phyloP scores from a whole-genome alignment of 2,329 filamentous ascomycete species.

The Fusarium newnesense region DNA sequence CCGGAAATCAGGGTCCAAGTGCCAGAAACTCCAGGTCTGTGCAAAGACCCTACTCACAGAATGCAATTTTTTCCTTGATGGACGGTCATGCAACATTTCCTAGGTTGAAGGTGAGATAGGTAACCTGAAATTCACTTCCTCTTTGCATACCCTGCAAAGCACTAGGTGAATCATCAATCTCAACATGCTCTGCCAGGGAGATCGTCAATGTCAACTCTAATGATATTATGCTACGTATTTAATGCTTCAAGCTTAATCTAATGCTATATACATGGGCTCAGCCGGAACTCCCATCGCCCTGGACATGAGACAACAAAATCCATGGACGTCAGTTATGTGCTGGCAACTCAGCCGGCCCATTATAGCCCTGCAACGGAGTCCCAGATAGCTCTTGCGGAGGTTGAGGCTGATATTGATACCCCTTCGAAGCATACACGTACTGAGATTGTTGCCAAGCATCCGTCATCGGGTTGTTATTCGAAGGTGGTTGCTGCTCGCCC shows the following conservation, averaged over 20 bases:
- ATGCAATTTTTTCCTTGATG: neutral
- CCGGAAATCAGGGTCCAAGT: neutral
- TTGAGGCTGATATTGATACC: neutral
- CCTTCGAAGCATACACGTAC: neutral
- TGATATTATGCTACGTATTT: neutral
- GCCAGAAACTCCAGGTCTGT: neutral
- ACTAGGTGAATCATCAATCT: neutral
- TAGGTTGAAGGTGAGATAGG: neutral
- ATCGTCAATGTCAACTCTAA: neutral
- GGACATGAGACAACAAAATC: neutral
- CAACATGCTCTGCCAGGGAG: neutral
- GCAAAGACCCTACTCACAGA: neutral
- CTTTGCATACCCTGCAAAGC: neutral
- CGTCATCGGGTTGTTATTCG: neutral
- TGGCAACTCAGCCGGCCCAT: constrained; percentile 18
- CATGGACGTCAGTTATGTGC: constrained; percentile 17
- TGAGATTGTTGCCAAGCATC: constrained; percentile 17
- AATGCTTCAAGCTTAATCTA: neutral
- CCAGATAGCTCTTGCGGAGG: constrained; percentile 22
- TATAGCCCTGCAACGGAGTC: constrained; percentile 8
- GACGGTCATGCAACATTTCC: neutral
- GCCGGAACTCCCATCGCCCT: neutral
- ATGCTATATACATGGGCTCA: neutral
- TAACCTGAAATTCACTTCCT: neutral
- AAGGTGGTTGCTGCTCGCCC: neutral